Conservation (phyloP, 2,329 filamentous ascomycete species). For the Sarocladium oryzae region DNA sequence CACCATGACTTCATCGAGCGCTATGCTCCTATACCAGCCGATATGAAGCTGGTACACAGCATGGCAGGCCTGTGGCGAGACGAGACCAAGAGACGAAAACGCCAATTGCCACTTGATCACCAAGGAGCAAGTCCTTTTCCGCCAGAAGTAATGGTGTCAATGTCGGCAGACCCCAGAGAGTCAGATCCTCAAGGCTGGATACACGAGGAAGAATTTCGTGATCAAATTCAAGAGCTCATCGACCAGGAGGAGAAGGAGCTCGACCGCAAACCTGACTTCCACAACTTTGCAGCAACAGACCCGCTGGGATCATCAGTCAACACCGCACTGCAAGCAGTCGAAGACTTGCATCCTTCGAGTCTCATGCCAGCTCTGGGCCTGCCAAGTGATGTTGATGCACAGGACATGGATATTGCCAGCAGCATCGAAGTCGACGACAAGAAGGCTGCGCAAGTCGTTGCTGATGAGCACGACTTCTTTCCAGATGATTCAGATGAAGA, state of each 20-base stretch:
- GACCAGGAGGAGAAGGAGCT: constrained; percentile 47
- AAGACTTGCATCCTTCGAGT: constrained; percentile 69
- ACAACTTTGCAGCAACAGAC: constrained; percentile 53
- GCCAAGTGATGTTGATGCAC: constrained; percentile 17
- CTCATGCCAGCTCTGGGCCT: constrained; percentile 37
- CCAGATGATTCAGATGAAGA: constrained; percentile 50
- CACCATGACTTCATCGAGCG: constrained; percentile 85
- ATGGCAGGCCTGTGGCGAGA: constrained; percentile 93
- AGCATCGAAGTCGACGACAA: constrained; percentile 61
- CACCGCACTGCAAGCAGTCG: constrained; percentile 75
- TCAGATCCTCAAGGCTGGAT: constrained; percentile 78
- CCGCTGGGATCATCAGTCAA: constrained; percentile 56
- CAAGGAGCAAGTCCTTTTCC: constrained; percentile 71
- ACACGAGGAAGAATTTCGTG: constrained; percentile 77
- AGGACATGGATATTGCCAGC: constrained; percentile 26
- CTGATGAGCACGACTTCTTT: constrained; percentile 41
- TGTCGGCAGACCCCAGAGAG: constrained; percentile 76
- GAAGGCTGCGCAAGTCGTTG: constrained; percentile 42
- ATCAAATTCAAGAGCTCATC: constrained; percentile 58
- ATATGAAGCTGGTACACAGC: constrained; percentile 82
- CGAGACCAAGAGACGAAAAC: constrained; percentile 73
- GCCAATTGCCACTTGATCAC: constrained; percentile 54
- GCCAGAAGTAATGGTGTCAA: constrained; percentile 73
- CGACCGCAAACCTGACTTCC: constrained; percentile 47
- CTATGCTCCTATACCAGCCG: constrained; percentile 51